These are phyloP conservation scores for Mycena haematopus DNA, from an alignment of 768 basidiomycete species.

Conservation along the genomic window DNA sequence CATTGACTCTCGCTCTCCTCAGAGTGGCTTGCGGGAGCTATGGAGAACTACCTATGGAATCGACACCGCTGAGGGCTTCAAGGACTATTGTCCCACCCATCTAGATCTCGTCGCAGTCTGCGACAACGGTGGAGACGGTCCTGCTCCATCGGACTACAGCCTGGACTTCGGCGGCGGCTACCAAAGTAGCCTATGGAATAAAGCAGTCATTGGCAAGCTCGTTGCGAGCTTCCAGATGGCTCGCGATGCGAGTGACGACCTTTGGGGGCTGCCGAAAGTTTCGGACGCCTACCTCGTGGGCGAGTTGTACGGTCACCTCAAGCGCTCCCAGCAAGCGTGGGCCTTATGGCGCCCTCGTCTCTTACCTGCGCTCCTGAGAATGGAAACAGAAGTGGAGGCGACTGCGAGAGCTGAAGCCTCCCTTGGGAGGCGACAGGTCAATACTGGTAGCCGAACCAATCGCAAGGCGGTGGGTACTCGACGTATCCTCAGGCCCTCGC, in stretches of 20 bases:
- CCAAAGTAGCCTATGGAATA: background rate
- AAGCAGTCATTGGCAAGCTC: background rate
- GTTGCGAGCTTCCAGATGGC: background rate
- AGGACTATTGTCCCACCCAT: background rate
- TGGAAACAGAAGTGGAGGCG: background rate
- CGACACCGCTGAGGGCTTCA: background rate
- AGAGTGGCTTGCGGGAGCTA: background rate
- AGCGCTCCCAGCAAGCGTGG: slow-evolving; percentile 19
- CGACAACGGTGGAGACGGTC: background rate
- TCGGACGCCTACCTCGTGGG: slow-evolving; percentile 1
- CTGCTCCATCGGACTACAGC: background rate
- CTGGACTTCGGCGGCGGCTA: slow-evolving; percentile 5
- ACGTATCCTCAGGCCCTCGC: background rate
- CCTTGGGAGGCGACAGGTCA: background rate
- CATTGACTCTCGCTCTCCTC: background rate
- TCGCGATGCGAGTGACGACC: background rate
- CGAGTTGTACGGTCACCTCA: slow-evolving; percentile 7
- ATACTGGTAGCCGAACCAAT: too few species aligned
- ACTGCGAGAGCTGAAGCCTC: background rate
- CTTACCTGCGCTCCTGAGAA: background rate
- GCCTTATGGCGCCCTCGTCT: background rate
- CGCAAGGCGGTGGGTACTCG: background rate
- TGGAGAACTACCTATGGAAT: background rate
- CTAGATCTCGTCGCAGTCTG: background rate
- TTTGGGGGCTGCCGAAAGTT: slow-evolving; percentile 15